These are phyloP conservation scores for Aspergillus latus DNA, from an alignment of 2,329 filamentous ascomycete species.

Conservation along the genomic window DNA sequence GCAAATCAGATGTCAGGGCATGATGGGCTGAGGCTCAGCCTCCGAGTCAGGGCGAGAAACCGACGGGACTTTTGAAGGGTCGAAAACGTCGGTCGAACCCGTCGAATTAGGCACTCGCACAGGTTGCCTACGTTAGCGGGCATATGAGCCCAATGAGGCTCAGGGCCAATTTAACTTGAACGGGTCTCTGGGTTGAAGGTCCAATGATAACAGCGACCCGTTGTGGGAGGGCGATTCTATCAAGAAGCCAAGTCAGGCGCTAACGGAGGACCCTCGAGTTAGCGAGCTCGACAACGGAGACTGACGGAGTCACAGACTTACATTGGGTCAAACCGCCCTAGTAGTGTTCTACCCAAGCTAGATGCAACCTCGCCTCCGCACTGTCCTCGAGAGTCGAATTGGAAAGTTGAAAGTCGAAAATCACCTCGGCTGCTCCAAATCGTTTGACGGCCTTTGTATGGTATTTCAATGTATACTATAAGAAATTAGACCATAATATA, in stretches of 20 bases:
- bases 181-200: not conserved
- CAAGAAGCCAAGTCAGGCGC: slow-evolving; percentile 1
- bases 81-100: not conserved
- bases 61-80: no score
- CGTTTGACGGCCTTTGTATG: not conserved
- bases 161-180: slow-evolving; percentile 7
- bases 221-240: not conserved
- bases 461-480: not conserved
- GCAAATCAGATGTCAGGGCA: not conserved
- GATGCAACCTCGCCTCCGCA: slow-evolving; percentile 5
- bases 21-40: not conserved
- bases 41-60: not conserved
- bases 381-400: not conserved
- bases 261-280: slow-evolving; percentile 7
- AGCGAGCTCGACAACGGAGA: not conserved
- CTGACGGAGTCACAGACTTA: slow-evolving; percentile 1
- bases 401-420: not conserved
- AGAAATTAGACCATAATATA: not conserved
- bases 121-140: slow-evolving; percentile 5
- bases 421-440: not conserved
- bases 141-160: slow-evolving; percentile 15
- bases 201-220: not conserved
- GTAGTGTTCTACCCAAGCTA: no score
- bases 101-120: slow-evolving; percentile 2
- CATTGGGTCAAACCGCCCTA: not conserved